These are phyloP conservation scores for Sapria himalayana DNA, from an alignment of 345 rosid species.

Conservation along the genomic window DNA sequence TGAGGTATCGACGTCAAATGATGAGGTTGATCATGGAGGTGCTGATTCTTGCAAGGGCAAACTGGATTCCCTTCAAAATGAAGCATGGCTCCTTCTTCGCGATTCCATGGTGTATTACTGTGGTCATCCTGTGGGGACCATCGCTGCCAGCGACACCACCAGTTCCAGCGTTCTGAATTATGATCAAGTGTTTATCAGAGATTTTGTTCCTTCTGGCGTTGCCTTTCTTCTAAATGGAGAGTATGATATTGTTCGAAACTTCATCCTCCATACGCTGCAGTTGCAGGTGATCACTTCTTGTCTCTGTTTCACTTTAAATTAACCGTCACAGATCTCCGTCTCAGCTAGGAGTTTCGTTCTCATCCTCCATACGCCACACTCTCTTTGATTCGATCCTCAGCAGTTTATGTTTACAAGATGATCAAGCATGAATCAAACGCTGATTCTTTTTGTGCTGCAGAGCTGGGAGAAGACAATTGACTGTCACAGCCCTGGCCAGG, in stretches of 20 bases:
- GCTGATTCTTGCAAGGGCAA: conserved; percentile 11
- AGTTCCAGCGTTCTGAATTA: conserved; percentile 39
- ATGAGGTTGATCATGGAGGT: conserved; percentile 7
- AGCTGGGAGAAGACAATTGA: conserved; percentile 99
- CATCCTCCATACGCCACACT: too few species aligned
- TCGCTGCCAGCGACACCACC: conserved; percentile 82
- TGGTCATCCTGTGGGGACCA: conserved; percentile 66
- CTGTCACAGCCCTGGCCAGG: conserved; percentile 92
- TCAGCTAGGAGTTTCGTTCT: neutral
- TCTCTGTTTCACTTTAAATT: conserved; percentile 1
- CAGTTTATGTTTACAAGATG: too few species aligned
- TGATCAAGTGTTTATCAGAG: conserved; percentile 91
- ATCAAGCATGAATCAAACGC: too few species aligned
- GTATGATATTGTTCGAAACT: conserved; percentile 65
- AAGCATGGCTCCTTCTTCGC: conserved; percentile 71
- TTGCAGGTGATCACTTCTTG: conserved; percentile 46
- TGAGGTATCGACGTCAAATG: conserved; percentile 16
- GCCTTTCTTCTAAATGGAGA: conserved; percentile 93
- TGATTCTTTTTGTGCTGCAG: too few species aligned
- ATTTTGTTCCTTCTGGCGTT: conserved; percentile 76
- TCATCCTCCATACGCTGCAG: conserved; percentile 84
- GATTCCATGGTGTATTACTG: conserved; percentile 60
- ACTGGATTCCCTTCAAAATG: conserved; percentile 38
- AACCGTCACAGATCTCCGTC: neutral
- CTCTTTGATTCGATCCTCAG: neutral